Percentiles rank a stretch among this genome's conserved stretches.
Evolutionary conservation across 2,329 filamentous ascomycete genomes (phyloP).

Genomic region (Cercospora canescens): DNA sequence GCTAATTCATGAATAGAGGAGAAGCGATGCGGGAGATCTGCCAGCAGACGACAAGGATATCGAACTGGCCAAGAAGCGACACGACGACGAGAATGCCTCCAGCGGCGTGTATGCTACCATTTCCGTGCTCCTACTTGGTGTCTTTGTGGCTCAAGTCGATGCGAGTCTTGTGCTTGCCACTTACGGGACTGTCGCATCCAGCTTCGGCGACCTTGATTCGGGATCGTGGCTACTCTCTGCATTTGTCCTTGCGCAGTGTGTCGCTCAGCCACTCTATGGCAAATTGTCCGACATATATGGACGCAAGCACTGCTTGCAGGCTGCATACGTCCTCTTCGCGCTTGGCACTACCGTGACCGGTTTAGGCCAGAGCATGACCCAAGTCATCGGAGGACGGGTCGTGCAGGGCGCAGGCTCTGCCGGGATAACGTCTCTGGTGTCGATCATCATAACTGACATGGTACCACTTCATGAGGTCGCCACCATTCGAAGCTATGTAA

Average conservation of each 20-base stretch:
- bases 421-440: conserved; percentile 46
- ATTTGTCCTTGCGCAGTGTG: conserved; percentile 46
- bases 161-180: conserved; percentile 66
- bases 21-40: conserved; percentile 22
- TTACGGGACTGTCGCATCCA: conserved; percentile 54
- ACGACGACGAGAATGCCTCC: conserved; percentile 5
- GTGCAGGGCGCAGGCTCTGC: conserved; percentile 48
- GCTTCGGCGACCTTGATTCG: conserved; percentile 44
- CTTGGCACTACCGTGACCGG: conserved; percentile 45
- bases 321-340: conserved; percentile 44
- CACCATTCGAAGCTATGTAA: conserved; percentile 52
- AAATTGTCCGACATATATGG: conserved; percentile 50
- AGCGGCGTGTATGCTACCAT: conserved; percentile 29
- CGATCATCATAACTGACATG: conserved; percentile 52
- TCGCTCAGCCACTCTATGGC: conserved; percentile 45
- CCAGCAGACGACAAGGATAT: conserved; percentile 28
- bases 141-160: conserved; percentile 68
- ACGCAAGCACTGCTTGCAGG: conserved; percentile 42
- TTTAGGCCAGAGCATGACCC: conserved; percentile 37
- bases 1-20: conserved; percentile 12
- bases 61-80: conserved; percentile 15
- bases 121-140: conserved; percentile 46
- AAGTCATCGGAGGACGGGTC: conserved; percentile 44
- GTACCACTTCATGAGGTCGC: conserved; percentile 52
- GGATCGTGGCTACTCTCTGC: conserved; percentile 48